These are phyloP conservation scores for Sextonia rubra DNA, from an alignment of 164 flowering plant species.

Conservation along the genomic window DNA sequence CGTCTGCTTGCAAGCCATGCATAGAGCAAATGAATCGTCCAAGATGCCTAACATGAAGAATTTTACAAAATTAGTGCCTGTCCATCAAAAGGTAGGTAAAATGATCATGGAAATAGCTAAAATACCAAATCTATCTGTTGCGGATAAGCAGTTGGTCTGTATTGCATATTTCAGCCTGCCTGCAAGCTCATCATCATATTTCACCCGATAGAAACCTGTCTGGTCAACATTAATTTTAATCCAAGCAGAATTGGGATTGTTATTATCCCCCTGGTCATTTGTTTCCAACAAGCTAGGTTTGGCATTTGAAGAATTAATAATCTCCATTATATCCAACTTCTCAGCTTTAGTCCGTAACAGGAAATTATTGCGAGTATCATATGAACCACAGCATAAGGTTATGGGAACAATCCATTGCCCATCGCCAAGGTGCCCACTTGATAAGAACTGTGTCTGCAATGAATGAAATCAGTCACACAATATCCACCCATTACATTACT, in stretches of 20 bases:
- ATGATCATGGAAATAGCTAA: background rate
- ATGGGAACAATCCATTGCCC: conserved; percentile 97
- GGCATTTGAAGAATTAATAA: conserved; percentile 23
- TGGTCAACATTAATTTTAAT: conserved; percentile 85
- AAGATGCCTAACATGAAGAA: conserved; percentile 55
- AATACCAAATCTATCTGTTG: conserved; percentile 86
- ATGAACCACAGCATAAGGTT: conserved; percentile 76
- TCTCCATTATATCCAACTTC: conserved; percentile 37
- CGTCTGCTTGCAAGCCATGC: conserved; percentile 69
- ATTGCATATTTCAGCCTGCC: conserved; percentile 73
- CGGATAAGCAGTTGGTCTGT: conserved; percentile 49
- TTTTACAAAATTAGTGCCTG: background rate
- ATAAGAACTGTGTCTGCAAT: conserved; percentile 78
- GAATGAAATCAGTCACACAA: background rate
- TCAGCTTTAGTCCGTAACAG: conserved; percentile 47
- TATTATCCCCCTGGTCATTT: conserved; percentile 9
- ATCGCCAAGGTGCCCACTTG: conserved; percentile 68
- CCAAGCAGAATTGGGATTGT: conserved; percentile 33
- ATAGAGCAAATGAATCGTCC: conserved; percentile 88
- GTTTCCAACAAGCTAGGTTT: background rate
- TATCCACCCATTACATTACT: background rate
- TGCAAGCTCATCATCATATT: conserved; percentile 82
- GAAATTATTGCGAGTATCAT: conserved; percentile 55
- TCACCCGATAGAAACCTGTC: conserved; percentile 89
- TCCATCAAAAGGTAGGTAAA: background rate